Evolutionary conservation across 148 eudicot genomes (phyloP), one percentile per base, ranked within the genome.

Genomic region (Cornus suecica): DNA sequence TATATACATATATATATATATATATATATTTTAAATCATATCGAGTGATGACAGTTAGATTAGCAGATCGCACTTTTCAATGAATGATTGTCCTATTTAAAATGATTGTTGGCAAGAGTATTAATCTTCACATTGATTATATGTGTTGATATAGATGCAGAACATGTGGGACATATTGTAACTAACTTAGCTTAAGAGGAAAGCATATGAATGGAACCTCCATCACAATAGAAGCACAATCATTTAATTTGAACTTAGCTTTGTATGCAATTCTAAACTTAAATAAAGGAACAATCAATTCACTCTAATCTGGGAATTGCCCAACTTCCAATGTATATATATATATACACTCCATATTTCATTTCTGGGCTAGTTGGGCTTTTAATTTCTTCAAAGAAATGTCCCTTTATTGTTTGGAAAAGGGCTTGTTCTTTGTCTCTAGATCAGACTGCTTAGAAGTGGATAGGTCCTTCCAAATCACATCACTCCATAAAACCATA

Each of bases 151-250:
- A 10, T n/a, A n/a, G n/a, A n/a, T 37, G 10, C 48, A 37, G 7
- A 45, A 22, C 30, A 26, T 16, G 72, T 26, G 58, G 54, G 31
- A 26, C 54, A 15, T 48, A 16, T 48, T 48, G 54, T 7, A 1
- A 31, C 71, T 69, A 14, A 48, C 58, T 45, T 45, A 45, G 61
- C 72, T 42, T 69, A 24, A 69, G 72, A 69, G 60, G 60, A 45
- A 69, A 69, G 72, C 72, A 60, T 60, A 60, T 11, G 54, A 45
- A 2, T 45, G 51, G 51, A 45, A 45, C 51, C 51, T 48, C 54
- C 54, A 48, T 48, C 3, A 14, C 54, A 48, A 48, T 16, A 48
- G 54, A 13, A 48, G 54, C 54, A 48, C 13, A 48, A 48, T 48
- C 54, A 48, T 11, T 16, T 16, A 48, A 48, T 48, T 48, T 48